phyloP scores from a whole-genome alignment of 179 eudicot genomes.

The Heliamphora pulchella region DNA sequence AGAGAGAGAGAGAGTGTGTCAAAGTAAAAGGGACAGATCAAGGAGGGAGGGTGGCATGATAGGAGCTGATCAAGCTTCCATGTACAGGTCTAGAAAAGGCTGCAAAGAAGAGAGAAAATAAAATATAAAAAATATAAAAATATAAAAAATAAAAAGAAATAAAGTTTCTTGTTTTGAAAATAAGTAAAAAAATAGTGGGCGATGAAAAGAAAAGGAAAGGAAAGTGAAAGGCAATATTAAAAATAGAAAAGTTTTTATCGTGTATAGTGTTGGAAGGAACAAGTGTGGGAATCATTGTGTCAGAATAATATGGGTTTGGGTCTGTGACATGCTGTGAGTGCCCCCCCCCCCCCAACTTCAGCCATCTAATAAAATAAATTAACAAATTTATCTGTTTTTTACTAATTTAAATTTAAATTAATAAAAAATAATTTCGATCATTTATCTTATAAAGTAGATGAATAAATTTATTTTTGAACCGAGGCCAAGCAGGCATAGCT shows the following conservation, averaged over 20 bases:
- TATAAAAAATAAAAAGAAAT: background rate
- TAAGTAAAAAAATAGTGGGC: too few relatives aligned
- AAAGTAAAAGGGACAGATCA: background rate
- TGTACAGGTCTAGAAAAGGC: constrained; percentile 4
- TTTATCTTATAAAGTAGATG: too few relatives aligned
- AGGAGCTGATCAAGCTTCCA: background rate
- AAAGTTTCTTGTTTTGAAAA: too few relatives aligned
- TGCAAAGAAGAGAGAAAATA: background rate
- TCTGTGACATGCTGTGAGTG: background rate
- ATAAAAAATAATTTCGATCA: too few relatives aligned
- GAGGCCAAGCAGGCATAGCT: too few relatives aligned
- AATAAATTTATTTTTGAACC: too few relatives aligned
- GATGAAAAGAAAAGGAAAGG: background rate
- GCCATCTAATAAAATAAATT: too few relatives aligned
- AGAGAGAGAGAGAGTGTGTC: background rate
- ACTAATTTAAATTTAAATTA: too few relatives aligned
- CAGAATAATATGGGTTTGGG: constrained; percentile 7
- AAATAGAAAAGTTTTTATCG: constrained; percentile 21
- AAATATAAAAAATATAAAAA: background rate
- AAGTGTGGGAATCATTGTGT: constrained; percentile 28
- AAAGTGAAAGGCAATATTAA: background rate
- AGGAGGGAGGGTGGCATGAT: background rate
- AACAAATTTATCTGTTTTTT: too few relatives aligned
- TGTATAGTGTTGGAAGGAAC: constrained; percentile 27
- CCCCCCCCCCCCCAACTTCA: background rate